Conservation (phyloP, 106 monocot genomes). For the Apostasia shenzhenica region DNA sequence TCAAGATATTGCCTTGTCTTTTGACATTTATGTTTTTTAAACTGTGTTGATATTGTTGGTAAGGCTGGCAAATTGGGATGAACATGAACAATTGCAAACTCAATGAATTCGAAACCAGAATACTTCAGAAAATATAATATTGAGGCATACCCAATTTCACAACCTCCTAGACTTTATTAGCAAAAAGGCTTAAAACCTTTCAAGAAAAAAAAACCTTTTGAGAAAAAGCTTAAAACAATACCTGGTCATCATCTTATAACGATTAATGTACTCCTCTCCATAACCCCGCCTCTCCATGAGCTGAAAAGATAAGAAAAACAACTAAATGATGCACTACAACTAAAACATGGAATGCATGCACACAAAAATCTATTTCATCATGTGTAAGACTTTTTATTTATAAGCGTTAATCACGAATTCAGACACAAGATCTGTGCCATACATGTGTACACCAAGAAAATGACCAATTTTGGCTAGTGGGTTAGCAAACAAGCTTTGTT, state of each 20-base stretch:
- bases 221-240: slow-evolving; percentile 10
- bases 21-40: no score
- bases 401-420: no score
- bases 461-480: no score
- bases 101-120: background rate
- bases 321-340: no score
- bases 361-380: no score
- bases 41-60: no score
- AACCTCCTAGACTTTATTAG: background rate
- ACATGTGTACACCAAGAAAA: no score
- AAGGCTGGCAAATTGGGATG: background rate
- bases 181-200: background rate
- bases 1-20: no score
- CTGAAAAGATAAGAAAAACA: slow-evolving; percentile 24
- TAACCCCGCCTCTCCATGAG: slow-evolving; percentile 95
- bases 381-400: no score
- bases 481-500: no score
- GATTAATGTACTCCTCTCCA: slow-evolving; percentile 94
- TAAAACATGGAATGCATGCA: no score
- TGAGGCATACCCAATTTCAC: background rate
- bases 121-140: background rate
- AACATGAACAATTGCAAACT: background rate
- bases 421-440: no score
- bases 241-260: slow-evolving; percentile 99
- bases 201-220: background rate